phyloP scores from a whole-genome alignment of 805 yeast genomes.

The Wickerhamiella sorbophila region DNA sequence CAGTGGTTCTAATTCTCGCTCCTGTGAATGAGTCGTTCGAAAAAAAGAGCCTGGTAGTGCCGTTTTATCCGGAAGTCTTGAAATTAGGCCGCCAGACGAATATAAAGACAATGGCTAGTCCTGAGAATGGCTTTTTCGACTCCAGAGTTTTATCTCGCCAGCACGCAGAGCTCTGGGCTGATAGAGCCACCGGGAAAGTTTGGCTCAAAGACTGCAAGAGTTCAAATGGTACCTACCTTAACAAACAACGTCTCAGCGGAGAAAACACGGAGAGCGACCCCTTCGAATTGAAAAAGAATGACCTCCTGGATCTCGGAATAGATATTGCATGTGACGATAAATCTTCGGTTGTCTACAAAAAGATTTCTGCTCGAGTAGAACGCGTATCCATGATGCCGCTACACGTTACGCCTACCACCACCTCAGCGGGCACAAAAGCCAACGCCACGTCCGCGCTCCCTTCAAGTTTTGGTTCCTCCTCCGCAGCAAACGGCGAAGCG shows the following conservation, averaged over 20 bases:
- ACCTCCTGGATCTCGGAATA: slow-evolving; percentile 84
- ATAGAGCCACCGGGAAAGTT: slow-evolving; percentile 45
- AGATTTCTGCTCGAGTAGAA: slow-evolving; percentile 72
- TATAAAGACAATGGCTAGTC: slow-evolving; percentile 36
- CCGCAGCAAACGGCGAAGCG: neutral
- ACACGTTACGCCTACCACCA: slow-evolving; percentile 10
- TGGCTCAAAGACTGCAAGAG: slow-evolving; percentile 77
- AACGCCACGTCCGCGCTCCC: neutral
- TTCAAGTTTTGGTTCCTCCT: neutral
- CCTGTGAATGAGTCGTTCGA: slow-evolving; percentile 76
- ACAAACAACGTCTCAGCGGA: slow-evolving; percentile 50
- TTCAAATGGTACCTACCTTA: slow-evolving; percentile 89
- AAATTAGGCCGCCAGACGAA: slow-evolving; percentile 78
- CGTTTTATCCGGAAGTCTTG: slow-evolving; percentile 66
- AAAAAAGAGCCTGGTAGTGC: slow-evolving; percentile 63
- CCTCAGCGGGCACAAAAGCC: neutral
- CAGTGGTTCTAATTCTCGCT: slow-evolving; percentile 44
- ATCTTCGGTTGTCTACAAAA: slow-evolving; percentile 56
- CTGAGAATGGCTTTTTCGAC: slow-evolving; percentile 86
- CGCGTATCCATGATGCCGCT: slow-evolving; percentile 47
- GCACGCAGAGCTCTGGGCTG: slow-evolving; percentile 83
- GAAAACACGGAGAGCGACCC: slow-evolving; percentile 39
- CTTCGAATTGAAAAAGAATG: slow-evolving; percentile 60
- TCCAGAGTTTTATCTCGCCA: slow-evolving; percentile 84
- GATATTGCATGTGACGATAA: slow-evolving; percentile 43